Conservation (phyloP, 768 basidiomycete species). For the Pholiota conissans region DNA sequence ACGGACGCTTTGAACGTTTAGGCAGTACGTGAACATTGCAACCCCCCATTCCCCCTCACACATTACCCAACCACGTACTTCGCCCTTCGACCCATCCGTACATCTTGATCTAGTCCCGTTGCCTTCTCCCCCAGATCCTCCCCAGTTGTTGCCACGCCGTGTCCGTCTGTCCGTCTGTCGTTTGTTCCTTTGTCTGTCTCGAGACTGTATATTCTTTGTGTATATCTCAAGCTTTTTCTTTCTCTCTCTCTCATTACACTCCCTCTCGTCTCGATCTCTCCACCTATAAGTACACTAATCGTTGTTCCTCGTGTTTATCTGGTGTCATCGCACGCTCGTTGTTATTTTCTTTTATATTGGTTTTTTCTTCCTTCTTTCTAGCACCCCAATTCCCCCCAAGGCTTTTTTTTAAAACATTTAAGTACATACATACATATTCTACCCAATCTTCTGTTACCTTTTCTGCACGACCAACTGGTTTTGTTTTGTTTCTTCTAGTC, state of each 20-base stretch:
- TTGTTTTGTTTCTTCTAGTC: neutral
- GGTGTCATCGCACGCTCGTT: neutral
- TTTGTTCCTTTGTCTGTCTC: constrained; percentile 3
- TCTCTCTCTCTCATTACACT: neutral
- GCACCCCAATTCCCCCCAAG: neutral
- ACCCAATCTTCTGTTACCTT: neutral
- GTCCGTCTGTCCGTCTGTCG: neutral
- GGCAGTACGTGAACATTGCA: constrained; percentile 2
- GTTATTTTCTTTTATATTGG: neutral
- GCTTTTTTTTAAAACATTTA: neutral
- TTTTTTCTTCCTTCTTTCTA: neutral
- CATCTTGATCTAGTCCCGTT: too few relatives aligned
- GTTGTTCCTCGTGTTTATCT: neutral
- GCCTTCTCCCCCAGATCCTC: too few relatives aligned
- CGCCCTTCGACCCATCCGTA: neutral
- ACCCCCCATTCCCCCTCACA: neutral
- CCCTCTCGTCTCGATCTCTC: neutral
- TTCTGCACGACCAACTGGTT: too few relatives aligned
- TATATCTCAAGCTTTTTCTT: neutral
- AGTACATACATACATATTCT: neutral
- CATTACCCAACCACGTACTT: constrained; percentile 1
- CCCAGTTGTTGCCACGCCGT: neutral
- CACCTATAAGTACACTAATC: neutral
- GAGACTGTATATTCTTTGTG: neutral
- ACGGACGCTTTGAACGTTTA: neutral